A percentile compares a stretch with the other conserved stretches of the same genome.
These are phyloP conservation scores for Aaosphaeria arxii DNA, from an alignment of 2,329 filamentous ascomycete species.

Conservation along the genomic window DNA sequence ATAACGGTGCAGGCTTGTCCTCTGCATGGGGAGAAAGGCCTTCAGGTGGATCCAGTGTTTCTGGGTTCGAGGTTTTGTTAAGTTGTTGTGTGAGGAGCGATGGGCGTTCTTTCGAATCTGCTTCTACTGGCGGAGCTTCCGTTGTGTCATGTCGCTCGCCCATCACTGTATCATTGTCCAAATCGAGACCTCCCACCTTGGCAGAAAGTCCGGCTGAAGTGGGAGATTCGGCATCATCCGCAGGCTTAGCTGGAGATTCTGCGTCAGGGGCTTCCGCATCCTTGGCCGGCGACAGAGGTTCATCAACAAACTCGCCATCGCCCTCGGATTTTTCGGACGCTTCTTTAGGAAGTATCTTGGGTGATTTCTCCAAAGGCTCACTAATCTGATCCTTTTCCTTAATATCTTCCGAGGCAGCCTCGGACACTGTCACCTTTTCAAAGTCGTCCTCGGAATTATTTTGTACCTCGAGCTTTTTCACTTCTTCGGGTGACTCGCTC, in stretches of 20 bases:
- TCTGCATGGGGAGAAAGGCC: slow-evolving; percentile 57
- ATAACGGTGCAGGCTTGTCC: slow-evolving; percentile 67
- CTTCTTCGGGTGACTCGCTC: slow-evolving; percentile 59
- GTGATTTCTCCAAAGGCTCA: slow-evolving; percentile 36
- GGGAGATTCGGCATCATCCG: slow-evolving; percentile 41
- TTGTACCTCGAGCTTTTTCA: slow-evolving; percentile 70
- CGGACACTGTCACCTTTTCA: slow-evolving; percentile 74
- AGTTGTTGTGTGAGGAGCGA: slow-evolving; percentile 44
- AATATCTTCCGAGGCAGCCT: slow-evolving; percentile 68
- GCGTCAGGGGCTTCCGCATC: slow-evolving; percentile 31
- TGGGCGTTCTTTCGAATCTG: slow-evolving; percentile 28
- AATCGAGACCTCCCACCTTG: slow-evolving; percentile 55
- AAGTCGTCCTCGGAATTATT: slow-evolving; percentile 89
- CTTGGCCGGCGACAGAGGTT: slow-evolving; percentile 63
- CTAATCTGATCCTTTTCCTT: slow-evolving; percentile 44
- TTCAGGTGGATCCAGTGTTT: slow-evolving; percentile 20
- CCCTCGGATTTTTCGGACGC: slow-evolving; percentile 19
- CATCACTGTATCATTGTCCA: slow-evolving; percentile 58
- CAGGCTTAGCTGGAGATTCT: slow-evolving; percentile 18
- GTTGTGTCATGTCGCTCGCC: slow-evolving; percentile 22
- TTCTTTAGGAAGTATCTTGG: slow-evolving; percentile 43
- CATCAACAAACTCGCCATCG: slow-evolving; percentile 74
- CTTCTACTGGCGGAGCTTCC: slow-evolving; percentile 15
- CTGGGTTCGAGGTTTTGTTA: slow-evolving; percentile 27
- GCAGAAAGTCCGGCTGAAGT: slow-evolving; percentile 55